phyloP scores from a whole-genome alignment of 495 filamentous ascomycete genomes.

The Lasiosphaeriaceae sp. region DNA sequence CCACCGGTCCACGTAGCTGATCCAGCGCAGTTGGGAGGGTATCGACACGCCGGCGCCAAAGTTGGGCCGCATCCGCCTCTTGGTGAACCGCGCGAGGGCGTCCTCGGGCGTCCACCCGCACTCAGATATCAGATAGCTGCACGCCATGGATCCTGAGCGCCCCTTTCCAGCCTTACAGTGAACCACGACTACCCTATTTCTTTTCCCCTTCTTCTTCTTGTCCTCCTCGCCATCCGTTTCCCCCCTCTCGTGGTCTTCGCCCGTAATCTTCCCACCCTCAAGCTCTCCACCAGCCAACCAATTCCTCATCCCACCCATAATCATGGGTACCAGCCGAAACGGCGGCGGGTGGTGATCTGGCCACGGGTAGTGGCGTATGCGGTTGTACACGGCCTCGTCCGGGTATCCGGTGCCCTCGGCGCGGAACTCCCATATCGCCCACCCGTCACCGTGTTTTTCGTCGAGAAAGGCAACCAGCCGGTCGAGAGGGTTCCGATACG shows the following conservation, averaged over 20 bases:
- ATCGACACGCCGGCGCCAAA: slow-evolving; percentile 93
- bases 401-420: slow-evolving; percentile 95
- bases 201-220: slow-evolving; percentile 23
- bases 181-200: slow-evolving; percentile 72
- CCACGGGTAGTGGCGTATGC: slow-evolving; percentile 88
- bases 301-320: slow-evolving; percentile 86
- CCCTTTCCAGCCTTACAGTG: slow-evolving; percentile 98
- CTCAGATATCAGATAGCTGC: slow-evolving; percentile 84
- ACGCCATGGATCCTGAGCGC: slow-evolving; percentile 82
- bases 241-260: slow-evolving; percentile 16
- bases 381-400: slow-evolving; percentile 76
- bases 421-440: slow-evolving; percentile 96
- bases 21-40: slow-evolving; percentile 82
- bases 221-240: slow-evolving; percentile 6
- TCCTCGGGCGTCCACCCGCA: slow-evolving; percentile 79
- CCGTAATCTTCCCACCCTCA: slow-evolving; percentile 14
- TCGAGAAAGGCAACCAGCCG: slow-evolving; percentile 82
- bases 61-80: slow-evolving; percentile 78
- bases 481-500: slow-evolving; percentile 90
- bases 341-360: slow-evolving; percentile 97
- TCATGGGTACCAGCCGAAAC: slow-evolving; percentile 77
- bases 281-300: slow-evolving; percentile 64
- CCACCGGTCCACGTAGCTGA: slow-evolving; percentile 90
- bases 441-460: slow-evolving; percentile 71
- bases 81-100: slow-evolving; percentile 79